Evolutionary conservation across 163 green algal genomes (phyloP).

Genomic region (Scenedesmus sp.): DNA sequence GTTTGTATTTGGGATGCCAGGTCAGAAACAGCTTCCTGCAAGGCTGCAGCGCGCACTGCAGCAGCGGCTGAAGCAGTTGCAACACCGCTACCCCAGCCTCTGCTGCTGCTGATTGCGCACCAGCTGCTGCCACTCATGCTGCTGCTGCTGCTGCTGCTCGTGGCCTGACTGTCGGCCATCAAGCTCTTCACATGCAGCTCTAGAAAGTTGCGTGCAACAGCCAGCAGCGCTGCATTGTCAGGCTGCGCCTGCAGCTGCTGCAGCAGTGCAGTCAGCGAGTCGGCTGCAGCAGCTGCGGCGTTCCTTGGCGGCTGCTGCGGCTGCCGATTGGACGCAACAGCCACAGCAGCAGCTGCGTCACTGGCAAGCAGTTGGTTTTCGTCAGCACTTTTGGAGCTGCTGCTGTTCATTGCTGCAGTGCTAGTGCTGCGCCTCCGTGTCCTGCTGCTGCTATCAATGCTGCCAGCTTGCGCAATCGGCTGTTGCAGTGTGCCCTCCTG

Average conservation of each 20-base stretch:
- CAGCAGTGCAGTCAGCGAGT: not conserved
- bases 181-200: not conserved
- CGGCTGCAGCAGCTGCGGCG: slow-evolving; percentile 22
- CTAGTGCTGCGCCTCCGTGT: not conserved
- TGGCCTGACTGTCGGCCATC: not conserved
- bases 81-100: not conserved
- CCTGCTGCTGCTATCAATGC: slow-evolving; percentile 7
- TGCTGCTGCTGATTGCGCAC: no score
- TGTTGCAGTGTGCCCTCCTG: not conserved
- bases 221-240: not conserved
- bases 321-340: not conserved
- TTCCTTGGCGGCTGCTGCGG: slow-evolving; percentile 19
- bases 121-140: not conserved
- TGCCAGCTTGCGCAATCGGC: not conserved
- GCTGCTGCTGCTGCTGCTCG: not conserved
- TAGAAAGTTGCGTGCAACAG: slow-evolving; percentile 3
- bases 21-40: not conserved
- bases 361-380: not conserved
- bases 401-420: slow-evolving; percentile 4
- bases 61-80: not conserved
- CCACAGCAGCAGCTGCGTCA: not conserved
- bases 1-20: not conserved
- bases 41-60: not conserved
- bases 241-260: slow-evolving; percentile 30
- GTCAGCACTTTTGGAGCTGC: not conserved